Evolutionary conservation across 805 yeast genomes (phyloP), one percentile per base, ranked within the genome.

Genomic region (Yarrowia osloensis): DNA sequence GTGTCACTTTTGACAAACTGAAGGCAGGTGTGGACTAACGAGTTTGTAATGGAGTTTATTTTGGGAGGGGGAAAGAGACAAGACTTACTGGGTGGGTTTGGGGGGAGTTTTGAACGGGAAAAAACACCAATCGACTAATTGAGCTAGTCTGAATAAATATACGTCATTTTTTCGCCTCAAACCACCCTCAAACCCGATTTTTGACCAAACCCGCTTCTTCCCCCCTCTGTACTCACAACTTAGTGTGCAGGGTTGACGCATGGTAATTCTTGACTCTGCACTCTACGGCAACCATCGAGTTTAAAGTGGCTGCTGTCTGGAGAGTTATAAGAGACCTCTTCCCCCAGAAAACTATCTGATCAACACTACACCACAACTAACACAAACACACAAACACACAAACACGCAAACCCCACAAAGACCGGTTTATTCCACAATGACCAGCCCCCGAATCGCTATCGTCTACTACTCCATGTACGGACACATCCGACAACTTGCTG

Each of bases 381-480:
- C 21, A 26, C 47, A 15, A 22, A n/a, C 6, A 19, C 19, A 35
- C 19, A 49, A 9, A 11, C 31, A 11, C 46, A 63, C 71, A 47
- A 72, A n/a, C n/a, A n/a, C n/a, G n/a, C n/a, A n/a, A n/a, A n/a
- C n/a, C n/a, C n/a, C n/a, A n/a, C n/a, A n/a, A n/a, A n/a, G n/a
- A n/a, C n/a, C n/a, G n/a, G n/a, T n/a, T n/a, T n/a, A n/a, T n/a
- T n/a, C n/a, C n/a, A n/a, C n/a, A n/a, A n/a, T n/a, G n/a, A n/a
- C n/a, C n/a, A n/a, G n/a, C 15, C 81, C 82, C 62, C 87, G 86
- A 78, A 82, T 87, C 67, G 93, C 91, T 57, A 87, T 91, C 71
- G 82, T 91, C 77, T 85, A 87, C 76, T 91, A 91, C 84, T 88
- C 97, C 42, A 77, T 88, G 71, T 91, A 89, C 81, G 92, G 92